phyloP scores from a whole-genome alignment of 2,329 filamentous ascomycete species.

The Ascochyta viciae-villosae region DNA sequence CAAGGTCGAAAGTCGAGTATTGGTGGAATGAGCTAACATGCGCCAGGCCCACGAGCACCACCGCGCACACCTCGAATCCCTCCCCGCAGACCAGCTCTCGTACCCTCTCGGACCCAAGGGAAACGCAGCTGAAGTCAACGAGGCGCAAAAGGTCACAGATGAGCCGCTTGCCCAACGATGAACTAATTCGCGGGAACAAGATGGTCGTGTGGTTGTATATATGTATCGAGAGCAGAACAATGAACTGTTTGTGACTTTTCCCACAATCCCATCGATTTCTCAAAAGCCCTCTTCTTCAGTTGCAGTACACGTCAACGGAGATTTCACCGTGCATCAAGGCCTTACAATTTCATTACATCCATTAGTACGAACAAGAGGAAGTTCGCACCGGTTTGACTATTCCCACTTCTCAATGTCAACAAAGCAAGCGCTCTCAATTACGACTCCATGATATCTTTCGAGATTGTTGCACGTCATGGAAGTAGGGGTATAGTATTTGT shows the following conservation, averaged over 20 bases:
- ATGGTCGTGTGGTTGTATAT: slow-evolving; percentile 31
- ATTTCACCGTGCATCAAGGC: too few species aligned
- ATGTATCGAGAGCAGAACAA: slow-evolving; percentile 28
- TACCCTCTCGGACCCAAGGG: slow-evolving; percentile 77
- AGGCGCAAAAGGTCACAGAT: slow-evolving; percentile 65
- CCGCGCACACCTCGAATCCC: slow-evolving; percentile 81
- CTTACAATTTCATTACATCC: too few species aligned
- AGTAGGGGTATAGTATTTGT: too few species aligned
- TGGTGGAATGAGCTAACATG: slow-evolving; percentile 17
- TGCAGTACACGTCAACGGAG: too few species aligned
- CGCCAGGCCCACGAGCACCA: slow-evolving; percentile 87
- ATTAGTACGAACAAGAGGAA: too few species aligned
- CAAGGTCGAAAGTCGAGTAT: neutral
- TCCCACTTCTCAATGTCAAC: too few species aligned
- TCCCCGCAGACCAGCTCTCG: slow-evolving; percentile 76
- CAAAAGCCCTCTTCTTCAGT: too few species aligned
- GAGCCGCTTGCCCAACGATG: slow-evolving; percentile 68
- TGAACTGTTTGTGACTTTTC: neutral
- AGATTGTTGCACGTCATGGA: too few species aligned
- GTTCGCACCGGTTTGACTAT: too few species aligned
- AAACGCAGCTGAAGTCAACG: slow-evolving; percentile 64
- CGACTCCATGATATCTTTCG: too few species aligned
- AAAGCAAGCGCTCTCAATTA: too few species aligned
- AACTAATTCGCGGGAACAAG: slow-evolving; percentile 2
- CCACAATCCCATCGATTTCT: too few species aligned